These are phyloP conservation scores for Polyporus tsugae DNA, from an alignment of 1,284 basidiomycete genomes.

Conservation along the genomic window DNA sequence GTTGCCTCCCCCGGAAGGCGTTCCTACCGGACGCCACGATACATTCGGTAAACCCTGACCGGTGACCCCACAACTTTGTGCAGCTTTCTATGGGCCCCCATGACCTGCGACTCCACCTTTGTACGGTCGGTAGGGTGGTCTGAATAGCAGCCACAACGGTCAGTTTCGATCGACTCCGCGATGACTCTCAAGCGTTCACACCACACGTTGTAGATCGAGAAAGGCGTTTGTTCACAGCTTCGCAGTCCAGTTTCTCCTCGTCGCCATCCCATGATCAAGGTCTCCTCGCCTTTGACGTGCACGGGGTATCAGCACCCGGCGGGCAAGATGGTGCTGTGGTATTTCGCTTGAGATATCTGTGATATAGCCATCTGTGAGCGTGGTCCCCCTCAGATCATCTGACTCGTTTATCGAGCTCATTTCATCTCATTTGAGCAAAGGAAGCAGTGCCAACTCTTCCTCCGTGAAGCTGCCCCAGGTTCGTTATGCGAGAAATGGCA, in stretches of 20 bases:
- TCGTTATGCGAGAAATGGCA: not conserved
- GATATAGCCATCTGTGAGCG: not conserved
- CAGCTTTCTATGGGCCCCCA: not conserved
- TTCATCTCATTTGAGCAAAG: not conserved
- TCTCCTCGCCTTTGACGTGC: not conserved
- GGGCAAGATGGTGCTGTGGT: not conserved
- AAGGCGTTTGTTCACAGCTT: not conserved
- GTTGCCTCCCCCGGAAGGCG: not conserved
- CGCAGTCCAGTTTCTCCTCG: not conserved
- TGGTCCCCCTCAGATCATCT: not conserved
- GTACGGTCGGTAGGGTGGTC: not conserved
- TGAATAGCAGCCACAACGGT: constrained; percentile 11
- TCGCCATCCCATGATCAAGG: not conserved
- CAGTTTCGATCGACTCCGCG: constrained; percentile 3
- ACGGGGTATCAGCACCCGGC: not conserved
- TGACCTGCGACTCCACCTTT: too few relatives aligned
- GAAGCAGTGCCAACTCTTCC: not conserved
- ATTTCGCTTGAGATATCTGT: not conserved
- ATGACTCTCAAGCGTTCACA: not conserved
- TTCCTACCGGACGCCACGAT: not conserved
- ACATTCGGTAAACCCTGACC: not conserved
- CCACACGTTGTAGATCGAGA: not conserved
- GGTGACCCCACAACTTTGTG: constrained; percentile 7
- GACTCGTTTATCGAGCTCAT: not conserved
- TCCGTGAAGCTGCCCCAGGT: constrained; percentile 11